These are phyloP conservation scores for Lentinula edodes DNA, from an alignment of 768 basidiomycete genomes.

Conservation along the genomic window DNA sequence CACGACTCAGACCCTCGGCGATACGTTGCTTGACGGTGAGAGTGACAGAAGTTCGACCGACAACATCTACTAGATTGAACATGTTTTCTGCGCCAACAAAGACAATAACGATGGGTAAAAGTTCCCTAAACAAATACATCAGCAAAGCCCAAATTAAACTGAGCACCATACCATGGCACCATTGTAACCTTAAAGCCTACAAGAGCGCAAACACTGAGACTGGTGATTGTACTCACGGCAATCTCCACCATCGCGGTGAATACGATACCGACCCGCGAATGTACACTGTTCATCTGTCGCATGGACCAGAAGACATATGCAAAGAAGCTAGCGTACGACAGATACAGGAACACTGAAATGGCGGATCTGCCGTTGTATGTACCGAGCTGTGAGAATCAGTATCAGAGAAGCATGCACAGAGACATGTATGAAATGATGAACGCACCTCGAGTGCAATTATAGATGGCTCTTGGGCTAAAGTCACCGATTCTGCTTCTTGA, in stretches of 20 bases:
- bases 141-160: not conserved
- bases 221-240: slow-evolving; percentile 88
- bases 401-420: slow-evolving; percentile 8
- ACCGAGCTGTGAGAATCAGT: slow-evolving; percentile 46
- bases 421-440: slow-evolving; percentile 2
- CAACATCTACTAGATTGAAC: slow-evolving; percentile 88
- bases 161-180: slow-evolving; percentile 70
- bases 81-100: slow-evolving; percentile 98
- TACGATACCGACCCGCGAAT: slow-evolving; percentile 86
- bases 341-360: slow-evolving; percentile 65
- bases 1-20: slow-evolving; percentile 81
- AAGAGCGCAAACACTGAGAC: slow-evolving; percentile 86
- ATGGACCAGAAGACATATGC: slow-evolving; percentile 73
- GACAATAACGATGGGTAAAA: slow-evolving; percentile 89
- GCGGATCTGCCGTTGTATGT: slow-evolving; percentile 44
- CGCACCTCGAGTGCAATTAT: slow-evolving; percentile 43
- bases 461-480: slow-evolving; percentile 29
- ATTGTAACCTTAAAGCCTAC: slow-evolving; percentile 85
- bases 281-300: slow-evolving; percentile 75
- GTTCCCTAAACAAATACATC: slow-evolving; percentile 46
- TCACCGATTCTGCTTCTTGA: slow-evolving; percentile 22
- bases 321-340: slow-evolving; percentile 73
- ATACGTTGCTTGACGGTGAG: slow-evolving; percentile 89
- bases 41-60: slow-evolving; percentile 79
- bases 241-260: slow-evolving; percentile 94